These are phyloP conservation scores for Apiospora sp. DNA, from an alignment of 2,329 filamentous ascomycete genomes.

Conservation along the genomic window DNA sequence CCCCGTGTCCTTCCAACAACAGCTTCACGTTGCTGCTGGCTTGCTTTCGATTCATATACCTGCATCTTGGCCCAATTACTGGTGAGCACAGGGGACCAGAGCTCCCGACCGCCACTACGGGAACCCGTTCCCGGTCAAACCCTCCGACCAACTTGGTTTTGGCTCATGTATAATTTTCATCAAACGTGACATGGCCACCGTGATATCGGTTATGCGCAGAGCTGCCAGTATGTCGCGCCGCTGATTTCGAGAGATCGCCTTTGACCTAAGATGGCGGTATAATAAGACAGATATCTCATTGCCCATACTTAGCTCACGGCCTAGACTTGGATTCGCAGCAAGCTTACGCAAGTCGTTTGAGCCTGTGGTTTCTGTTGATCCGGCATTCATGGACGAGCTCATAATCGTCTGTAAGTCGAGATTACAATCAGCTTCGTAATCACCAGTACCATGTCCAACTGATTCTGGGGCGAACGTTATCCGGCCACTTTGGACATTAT, in stretches of 20 bases:
- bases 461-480: neutral
- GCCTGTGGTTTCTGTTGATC: neutral
- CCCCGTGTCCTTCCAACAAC: neutral
- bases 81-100: neutral
- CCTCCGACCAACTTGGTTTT: neutral
- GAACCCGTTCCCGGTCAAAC: neutral
- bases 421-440: conserved; percentile 12
- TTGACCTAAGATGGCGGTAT: neutral
- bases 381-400: neutral
- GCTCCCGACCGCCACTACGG: neutral
- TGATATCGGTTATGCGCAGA: neutral
- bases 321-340: neutral
- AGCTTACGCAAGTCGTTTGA: neutral
- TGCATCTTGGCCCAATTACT: neutral
- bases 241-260: too few species aligned
- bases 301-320: neutral
- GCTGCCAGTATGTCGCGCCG: neutral
- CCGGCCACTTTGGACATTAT: conserved; percentile 9
- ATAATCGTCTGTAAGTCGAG: conserved; percentile 20
- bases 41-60: neutral
- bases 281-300: too few species aligned
- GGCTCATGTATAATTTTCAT: neutral
- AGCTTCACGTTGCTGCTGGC: neutral
- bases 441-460: neutral
- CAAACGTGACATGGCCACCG: neutral